A percentile compares a stretch with the other conserved stretches of the same genome.
Conservation (phyloP, 257 asterid species). For the Solanum lycopersicoides region DNA sequence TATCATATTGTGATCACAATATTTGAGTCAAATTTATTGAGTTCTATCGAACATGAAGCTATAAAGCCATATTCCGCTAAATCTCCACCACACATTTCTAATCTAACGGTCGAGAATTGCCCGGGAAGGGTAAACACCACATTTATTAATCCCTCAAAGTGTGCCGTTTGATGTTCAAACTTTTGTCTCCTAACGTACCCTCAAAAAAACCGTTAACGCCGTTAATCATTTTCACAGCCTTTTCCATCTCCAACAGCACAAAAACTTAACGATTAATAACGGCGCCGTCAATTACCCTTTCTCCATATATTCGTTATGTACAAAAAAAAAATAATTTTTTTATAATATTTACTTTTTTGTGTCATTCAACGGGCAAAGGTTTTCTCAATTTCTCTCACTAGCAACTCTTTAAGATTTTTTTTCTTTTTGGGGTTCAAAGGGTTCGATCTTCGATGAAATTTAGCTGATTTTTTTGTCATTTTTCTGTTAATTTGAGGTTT, state of each 20-base stretch:
- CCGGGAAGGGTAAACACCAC: neutral
- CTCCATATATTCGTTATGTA: conserved; percentile 79
- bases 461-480: conserved; percentile 15
- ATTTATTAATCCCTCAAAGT: neutral
- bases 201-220: conserved; percentile 31
- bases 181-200: conserved; percentile 50
- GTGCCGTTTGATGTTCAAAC: conserved; percentile 98
- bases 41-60: neutral
- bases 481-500: neutral
- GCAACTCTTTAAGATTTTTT: conserved; percentile 8
- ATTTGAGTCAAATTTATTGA: neutral
- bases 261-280: conserved; percentile 28
- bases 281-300: conserved; percentile 54
- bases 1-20: too few species aligned
- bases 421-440: conserved; percentile 10
- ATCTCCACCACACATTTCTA: neutral
- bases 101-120: conserved; percentile 11
- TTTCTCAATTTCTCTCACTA: conserved; percentile 28
- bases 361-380: conserved; percentile 79
- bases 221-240: conserved; percentile 9
- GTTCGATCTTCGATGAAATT: conserved; percentile 14
- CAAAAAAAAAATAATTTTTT: conserved; percentile 15
- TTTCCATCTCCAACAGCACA: neutral
- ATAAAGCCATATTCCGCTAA: neutral
- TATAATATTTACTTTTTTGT: conserved; percentile 18